Evolutionary conservation across 2,329 filamentous ascomycete genomes (phyloP), one percentile per base, ranked within the genome.

Genomic region (Metarhizium anisopliae): DNA sequence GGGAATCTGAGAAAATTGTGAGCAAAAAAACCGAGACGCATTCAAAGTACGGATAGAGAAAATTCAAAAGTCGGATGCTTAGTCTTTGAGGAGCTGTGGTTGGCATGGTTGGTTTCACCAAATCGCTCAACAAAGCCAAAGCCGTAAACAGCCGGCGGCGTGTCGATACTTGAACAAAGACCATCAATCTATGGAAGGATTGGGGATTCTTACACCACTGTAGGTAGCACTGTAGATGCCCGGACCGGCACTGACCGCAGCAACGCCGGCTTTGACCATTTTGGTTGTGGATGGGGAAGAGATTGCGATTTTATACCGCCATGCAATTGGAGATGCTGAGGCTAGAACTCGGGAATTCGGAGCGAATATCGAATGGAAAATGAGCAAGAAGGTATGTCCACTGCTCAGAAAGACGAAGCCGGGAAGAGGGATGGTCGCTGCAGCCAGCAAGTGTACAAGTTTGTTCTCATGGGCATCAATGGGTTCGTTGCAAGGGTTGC

Each of bases 171-270:
- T 6, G 14, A 49, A 8, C 45, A 16, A 49, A 18, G n/a, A 25
- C 11, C 16, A 45, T 10, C 7, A 20, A 20, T 35, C 10, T 35
- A 11, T 6, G 7, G 6, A 49, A 49, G 16, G 18, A 30, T 49
- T 30, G 45, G 25, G 20, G 25, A 4, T 14, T 42, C 81, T 72
- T 74, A 86, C 84, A 69, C 84, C 83, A 70, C 83, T 86, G 67
- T 86, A 87, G 20, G 84, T 86, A 60, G 83, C 84, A 70, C 82
- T 85, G 72, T 85, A 87, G 58, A 87, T 79, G 66, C 81, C 80
- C 30, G 76, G 72, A 43, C 70, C 68, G 60, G 65, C 62, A 60
- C 62, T 62, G 43, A 58, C 58, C 25, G 57, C 55, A 47, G 63
- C 63, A 49, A 66, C 65, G 60, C 61, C 65, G 62, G 66, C 71